Percentiles rank a stretch among this genome's conserved stretches.
phyloP scores from a whole-genome alignment of 2,329 filamentous ascomycete species.

The Scopulariopsis brevicaulis region DNA sequence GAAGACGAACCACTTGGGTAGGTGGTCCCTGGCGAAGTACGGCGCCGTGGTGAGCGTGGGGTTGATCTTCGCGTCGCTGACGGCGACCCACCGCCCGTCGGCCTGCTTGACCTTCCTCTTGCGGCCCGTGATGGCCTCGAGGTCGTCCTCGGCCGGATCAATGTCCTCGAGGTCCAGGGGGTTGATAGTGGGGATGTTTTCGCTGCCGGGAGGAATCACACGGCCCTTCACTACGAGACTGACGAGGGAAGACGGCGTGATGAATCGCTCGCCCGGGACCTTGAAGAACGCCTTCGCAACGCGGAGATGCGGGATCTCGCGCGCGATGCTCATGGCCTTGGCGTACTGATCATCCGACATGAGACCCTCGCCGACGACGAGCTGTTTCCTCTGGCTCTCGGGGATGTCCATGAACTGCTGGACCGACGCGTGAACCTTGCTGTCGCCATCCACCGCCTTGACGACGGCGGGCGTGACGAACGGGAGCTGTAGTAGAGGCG shows the following conservation, averaged over 20 bases:
- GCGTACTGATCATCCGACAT: constrained; percentile 68
- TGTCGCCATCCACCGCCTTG: constrained; percentile 60
- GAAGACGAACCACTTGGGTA: constrained; percentile 89
- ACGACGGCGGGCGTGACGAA: constrained; percentile 63
- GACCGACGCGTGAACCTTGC: constrained; percentile 64
- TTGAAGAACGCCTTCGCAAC: constrained; percentile 97
- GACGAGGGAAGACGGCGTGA: constrained; percentile 86
- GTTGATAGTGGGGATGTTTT: constrained; percentile 62
- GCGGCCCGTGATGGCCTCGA: constrained; percentile 73
- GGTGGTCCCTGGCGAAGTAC: constrained; percentile 79
- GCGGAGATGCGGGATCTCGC: constrained; percentile 72
- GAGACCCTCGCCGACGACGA: constrained; percentile 59
- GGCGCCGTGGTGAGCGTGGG: constrained; percentile 85
- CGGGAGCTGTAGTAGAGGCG: constrained; percentile 85
- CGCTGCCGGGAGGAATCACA: constrained; percentile 77
- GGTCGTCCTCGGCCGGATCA: constrained; percentile 84
- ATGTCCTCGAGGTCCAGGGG: constrained; percentile 78
- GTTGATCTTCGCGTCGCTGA: constrained; percentile 54
- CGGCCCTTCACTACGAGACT: constrained; percentile 92
- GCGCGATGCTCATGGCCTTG: constrained; percentile 63
- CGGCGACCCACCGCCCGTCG: constrained; percentile 42
- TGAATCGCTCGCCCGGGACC: constrained; percentile 84
- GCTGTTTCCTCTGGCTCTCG: constrained; percentile 58
- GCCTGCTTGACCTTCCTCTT: constrained; percentile 54
- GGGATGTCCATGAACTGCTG: constrained; percentile 84